phyloP scores from a whole-genome alignment of 164 flowering plant species.

The Buxus sempervirens region DNA sequence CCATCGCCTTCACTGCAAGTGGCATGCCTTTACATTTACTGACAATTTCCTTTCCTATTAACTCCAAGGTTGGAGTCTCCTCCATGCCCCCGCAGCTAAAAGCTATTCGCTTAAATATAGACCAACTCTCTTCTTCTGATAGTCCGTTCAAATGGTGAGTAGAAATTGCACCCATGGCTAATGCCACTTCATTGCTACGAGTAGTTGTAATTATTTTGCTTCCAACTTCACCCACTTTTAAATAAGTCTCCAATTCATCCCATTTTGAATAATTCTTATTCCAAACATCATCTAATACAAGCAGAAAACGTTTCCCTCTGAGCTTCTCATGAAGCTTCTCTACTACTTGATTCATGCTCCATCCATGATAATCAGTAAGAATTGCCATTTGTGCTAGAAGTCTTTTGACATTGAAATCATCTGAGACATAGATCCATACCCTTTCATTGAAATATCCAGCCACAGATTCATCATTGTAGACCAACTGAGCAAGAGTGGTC shows the following conservation, averaged over 20 bases:
- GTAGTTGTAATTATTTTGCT: constrained; percentile 15
- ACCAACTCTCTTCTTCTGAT: constrained; percentile 17
- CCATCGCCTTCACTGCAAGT: constrained; percentile 14
- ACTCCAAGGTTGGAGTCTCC: not conserved
- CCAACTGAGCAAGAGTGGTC: constrained; percentile 16
- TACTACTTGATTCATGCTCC: not conserved
- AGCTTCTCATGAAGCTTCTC: not conserved
- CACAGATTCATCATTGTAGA: constrained; percentile 1
- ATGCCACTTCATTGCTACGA: constrained; percentile 6
- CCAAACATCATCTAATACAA: constrained; percentile 30
- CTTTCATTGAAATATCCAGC: not conserved
- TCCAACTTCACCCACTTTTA: not conserved
- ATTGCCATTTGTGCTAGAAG: not conserved
- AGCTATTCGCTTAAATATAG: constrained; percentile 10
- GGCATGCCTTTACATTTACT: constrained; percentile 21
- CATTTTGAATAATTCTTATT: constrained; percentile 19
- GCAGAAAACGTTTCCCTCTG: constrained; percentile 5
- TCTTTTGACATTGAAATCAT: not conserved
- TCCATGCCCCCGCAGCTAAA: not conserved
- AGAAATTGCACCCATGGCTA: not conserved
- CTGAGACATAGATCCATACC: not conserved
- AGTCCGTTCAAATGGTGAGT: not conserved
- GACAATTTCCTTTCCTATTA: not conserved
- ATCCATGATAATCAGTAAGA: not conserved
- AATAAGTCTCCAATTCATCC: constrained; percentile 6